Conservation (phyloP, 2,329 filamentous ascomycete genomes). For the Fusarium pseudoanthophilum region DNA sequence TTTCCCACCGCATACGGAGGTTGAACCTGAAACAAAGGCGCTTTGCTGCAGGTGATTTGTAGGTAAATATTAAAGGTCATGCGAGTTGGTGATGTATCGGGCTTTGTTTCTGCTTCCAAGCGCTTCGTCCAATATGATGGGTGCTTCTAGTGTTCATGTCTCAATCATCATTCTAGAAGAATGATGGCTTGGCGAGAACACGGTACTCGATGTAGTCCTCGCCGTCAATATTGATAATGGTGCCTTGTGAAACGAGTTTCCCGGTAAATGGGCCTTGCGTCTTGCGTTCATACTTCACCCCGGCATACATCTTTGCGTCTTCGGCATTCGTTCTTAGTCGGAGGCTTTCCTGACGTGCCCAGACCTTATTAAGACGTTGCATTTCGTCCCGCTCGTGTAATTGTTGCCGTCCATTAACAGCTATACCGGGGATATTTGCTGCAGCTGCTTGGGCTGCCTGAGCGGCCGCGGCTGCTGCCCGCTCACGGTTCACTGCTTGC, state of each 20-base stretch:
- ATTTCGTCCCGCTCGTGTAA: conserved; percentile 62
- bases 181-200: conserved; percentile 71
- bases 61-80: not conserved
- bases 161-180: conserved; percentile 56
- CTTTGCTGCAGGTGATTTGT: not conserved
- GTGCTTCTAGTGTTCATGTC: not conserved
- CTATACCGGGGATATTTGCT: conserved; percentile 39
- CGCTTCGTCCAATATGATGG: not conserved
- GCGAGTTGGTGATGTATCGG: not conserved
- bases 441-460: conserved; percentile 48
- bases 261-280: conserved; percentile 68
- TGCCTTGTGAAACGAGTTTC: conserved; percentile 70
- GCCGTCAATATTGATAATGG: conserved; percentile 72
- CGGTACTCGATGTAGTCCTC: conserved; percentile 76
- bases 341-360: conserved; percentile 64
- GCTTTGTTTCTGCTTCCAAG: not conserved
- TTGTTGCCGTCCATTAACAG: conserved; percentile 44
- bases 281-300: conserved; percentile 72
- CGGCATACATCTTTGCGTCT: conserved; percentile 67
- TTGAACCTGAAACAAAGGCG: not conserved
- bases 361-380: conserved; percentile 65
- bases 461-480: conserved; percentile 48
- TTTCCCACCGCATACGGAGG: conserved; percentile 26
- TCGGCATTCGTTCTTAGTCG: conserved; percentile 57
- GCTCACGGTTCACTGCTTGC: conserved; percentile 56